Conservation (phyloP, 1,284 basidiomycete species). For the Pholiota adiposa region DNA sequence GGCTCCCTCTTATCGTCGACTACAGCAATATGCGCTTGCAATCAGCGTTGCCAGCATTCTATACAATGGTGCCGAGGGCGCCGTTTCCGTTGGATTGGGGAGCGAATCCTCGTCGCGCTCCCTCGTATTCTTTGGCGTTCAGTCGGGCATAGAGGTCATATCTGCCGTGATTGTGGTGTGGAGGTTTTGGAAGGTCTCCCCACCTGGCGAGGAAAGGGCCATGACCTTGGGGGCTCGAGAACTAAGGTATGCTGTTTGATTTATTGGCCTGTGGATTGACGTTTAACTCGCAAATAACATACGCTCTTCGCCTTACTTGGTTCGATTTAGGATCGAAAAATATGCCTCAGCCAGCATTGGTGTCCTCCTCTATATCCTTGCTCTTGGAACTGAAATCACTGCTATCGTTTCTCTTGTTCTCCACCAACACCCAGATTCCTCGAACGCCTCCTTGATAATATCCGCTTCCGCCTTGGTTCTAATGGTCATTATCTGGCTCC, state of each 20-base stretch:
- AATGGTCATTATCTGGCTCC: constrained; percentile 45
- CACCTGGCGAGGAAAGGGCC: constrained; percentile 36
- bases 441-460: constrained; percentile 44
- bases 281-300: no score
- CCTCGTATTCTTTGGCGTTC: constrained; percentile 57
- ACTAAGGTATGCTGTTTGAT: constrained; percentile 31
- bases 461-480: constrained; percentile 42
- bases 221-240: constrained; percentile 23
- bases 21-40: constrained; percentile 37
- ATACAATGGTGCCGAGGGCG: constrained; percentile 41
- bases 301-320: no score
- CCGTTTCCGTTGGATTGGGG: constrained; percentile 47
- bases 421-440: constrained; percentile 40
- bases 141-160: constrained; percentile 50
- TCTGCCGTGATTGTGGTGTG: constrained; percentile 45
- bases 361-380: constrained; percentile 39
- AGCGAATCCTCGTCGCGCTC: constrained; percentile 47
- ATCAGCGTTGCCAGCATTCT: constrained; percentile 37
- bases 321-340: constrained; percentile 48
- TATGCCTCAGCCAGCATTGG: constrained; percentile 40
- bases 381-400: constrained; percentile 38
- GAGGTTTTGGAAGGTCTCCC: constrained; percentile 40
- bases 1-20: constrained; percentile 15
- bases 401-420: constrained; percentile 38
- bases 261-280: no score